Base-by-base conservation (phyloP, 2,329 filamentous ascomycete genomes). In the Pseudocercospora ulei region DNA sequence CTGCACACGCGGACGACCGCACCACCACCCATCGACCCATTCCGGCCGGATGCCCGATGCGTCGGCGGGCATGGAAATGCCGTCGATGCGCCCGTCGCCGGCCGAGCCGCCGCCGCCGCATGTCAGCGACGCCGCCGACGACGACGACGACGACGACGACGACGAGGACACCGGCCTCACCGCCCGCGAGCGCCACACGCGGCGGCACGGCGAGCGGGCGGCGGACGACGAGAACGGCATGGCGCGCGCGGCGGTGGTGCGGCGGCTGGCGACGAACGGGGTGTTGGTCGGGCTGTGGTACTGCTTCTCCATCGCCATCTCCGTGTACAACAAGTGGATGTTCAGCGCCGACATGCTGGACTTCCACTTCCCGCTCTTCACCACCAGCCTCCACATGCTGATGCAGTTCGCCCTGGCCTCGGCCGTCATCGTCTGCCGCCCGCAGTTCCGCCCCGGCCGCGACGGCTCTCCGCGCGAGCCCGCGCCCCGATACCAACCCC, bases 251-350 rank as follows among this genome's bases (percentile, higher is more conserved):
- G 78, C 72, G 53, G 74, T 96, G 24, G 47, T 84, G 33, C 78
- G 68, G 58, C 77, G 70, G 41, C 66, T 87, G 39, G 59, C 79
- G 41, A 66, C 87, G 56, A 95, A 96, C 61, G 73, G 70, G n/a
- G 56, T 72, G n/a, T 66, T 98, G 49, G 94, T 96, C 49, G 72
- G 74, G 14, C 63, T 92, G 48, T 98, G 90, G 88, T 77, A 83
- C 59, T 66, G 86, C 24, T 96, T 96, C 63, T 95, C 87, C 11
- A 73, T 96, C 49, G 85, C 83, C 34, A 94, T 94, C 59, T 93
- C 86, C 46, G 72, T 95, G 80, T 98, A 96, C 70, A 98, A 98
- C 72, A 96, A 95, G 67, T 96, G 90, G 90, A 96, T 98, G 88
- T 96, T 98, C 65, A 82, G 83, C 56, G 73, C 80, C 46, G 73